Evolutionary conservation across 2,329 filamentous ascomycete species (phyloP), one percentile per base, ranked within the genome.

Genomic region (Pleoardoris graminearum): DNA sequence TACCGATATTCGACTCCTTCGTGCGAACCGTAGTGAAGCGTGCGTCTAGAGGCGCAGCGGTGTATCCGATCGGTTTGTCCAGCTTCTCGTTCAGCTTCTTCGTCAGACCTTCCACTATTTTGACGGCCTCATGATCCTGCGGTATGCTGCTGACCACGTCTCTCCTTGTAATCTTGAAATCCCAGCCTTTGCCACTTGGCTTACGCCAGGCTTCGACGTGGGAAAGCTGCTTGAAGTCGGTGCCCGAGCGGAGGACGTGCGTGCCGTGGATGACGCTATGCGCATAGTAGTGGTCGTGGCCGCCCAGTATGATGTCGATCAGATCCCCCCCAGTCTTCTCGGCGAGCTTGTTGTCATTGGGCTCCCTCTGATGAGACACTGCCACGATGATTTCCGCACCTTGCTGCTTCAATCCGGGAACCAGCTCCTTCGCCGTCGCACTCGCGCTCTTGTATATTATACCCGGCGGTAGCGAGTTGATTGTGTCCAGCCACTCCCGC

Each of bases 181-280:
- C 84, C 91, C 91, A 96, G 16, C 81, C 81, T 14, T 65, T 77
- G 2, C 72, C 77, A 25, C 75, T 71, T 1, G 69, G 51, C 57
- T 81, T 84, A 19, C 84, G 80, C 61, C 89, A 83, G 1, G 85
- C 88, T 71, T 96, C 90, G 47, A 97, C 82, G 67, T 96, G 96
- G 68, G 89, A 94, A 29, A 96, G 78, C 69, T 97, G 89, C 75
- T 94, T 95, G 76, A 96, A 97, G 71, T 97, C 92, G 16, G 87
- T 90, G 0, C 92, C 91, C 0, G 90, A 95, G 1, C 92, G 84
- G n/a, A 97, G 77, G 2, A 96, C 84, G 65, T 96, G 91, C 0
- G 85, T 89, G 7, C 87, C 87, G 55, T 92, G 91, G 70, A 94
- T 82, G 50, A 91, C 67, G 49, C 80, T 83, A 73, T 96, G 90